phyloP scores from a whole-genome alignment of 345 rosid species.

The Aquilaria sinensis region DNA sequence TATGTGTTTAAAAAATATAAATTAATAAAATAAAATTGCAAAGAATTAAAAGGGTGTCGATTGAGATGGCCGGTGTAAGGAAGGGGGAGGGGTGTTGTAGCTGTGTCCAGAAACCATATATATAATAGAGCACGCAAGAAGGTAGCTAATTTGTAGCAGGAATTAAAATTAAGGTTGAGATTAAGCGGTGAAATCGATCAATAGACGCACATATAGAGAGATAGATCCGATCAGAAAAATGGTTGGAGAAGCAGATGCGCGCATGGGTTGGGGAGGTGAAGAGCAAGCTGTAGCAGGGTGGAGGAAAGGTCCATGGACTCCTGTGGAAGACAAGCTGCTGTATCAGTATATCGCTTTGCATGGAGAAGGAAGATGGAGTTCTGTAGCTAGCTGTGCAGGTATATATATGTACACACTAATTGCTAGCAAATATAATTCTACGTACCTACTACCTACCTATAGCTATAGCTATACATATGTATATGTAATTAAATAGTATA shows the following conservation, averaged over 20 bases:
- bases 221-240: not conserved
- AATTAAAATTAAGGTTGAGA: no score
- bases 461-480: not conserved
- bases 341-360: slow-evolving; percentile 42
- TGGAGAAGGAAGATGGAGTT: slow-evolving; percentile 89
- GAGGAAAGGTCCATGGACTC: slow-evolving; percentile 92
- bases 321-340: slow-evolving; percentile 69
- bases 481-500: not conserved
- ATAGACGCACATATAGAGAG: no score
- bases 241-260: slow-evolving; percentile 15
- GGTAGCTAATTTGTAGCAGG: no score
- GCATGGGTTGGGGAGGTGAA: slow-evolving; percentile 37
- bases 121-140: no score
- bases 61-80: no score
- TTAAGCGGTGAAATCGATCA: no score
- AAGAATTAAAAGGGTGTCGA: no score
- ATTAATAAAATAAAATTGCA: no score
- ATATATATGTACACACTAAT: slow-evolving; percentile 1
- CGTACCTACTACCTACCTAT: not conserved
- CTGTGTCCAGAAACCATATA: no score
- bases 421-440: not conserved
- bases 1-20: no score
- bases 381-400: slow-evolving; percentile 64
- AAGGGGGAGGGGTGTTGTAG: no score
- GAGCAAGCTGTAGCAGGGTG: slow-evolving; percentile 32